These are phyloP conservation scores for Kodamaea restingae DNA, from an alignment of 805 yeast species.

Conservation along the genomic window DNA sequence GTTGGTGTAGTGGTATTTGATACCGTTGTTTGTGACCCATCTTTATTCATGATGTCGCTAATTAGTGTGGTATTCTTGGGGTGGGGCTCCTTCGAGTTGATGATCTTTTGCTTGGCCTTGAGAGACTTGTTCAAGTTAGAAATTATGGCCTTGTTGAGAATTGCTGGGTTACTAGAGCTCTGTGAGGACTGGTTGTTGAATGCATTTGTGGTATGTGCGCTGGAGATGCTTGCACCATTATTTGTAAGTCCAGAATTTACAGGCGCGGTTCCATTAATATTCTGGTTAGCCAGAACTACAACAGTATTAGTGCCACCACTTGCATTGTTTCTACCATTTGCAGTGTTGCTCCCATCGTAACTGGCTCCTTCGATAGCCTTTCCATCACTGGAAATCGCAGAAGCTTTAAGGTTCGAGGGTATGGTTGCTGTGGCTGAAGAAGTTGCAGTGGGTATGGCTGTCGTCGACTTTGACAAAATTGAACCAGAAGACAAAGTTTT, in stretches of 20 bases:
- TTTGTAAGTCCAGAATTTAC: no score
- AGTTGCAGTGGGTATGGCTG: background rate
- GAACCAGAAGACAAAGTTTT: no score
- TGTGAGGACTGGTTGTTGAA: no score
- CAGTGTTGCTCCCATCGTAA: background rate
- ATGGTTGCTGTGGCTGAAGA: background rate
- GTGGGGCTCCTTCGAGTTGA: conserved; percentile 33
- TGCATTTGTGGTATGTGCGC: no score
- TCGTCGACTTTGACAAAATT: background rate
- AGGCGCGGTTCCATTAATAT: no score
- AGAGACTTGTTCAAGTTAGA: conserved; percentile 41
- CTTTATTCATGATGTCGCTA: conserved; percentile 32
- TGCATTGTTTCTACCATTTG: no score
- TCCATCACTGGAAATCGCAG: background rate
- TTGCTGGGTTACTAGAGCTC: conserved; percentile 3
- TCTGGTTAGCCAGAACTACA: no score
- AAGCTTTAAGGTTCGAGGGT: background rate
- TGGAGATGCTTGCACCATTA: background rate
- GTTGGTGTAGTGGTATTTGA: background rate
- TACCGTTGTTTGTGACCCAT: background rate
- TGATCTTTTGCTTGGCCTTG: conserved; percentile 40
- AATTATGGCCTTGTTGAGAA: conserved; percentile 27
- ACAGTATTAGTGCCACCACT: no score
- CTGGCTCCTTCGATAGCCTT: background rate
- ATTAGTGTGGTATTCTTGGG: conserved; percentile 33